A percentile compares a stretch with the other conserved stretches of the same genome.
Evolutionary conservation across 2,329 filamentous ascomycete genomes (phyloP).

Genomic region (Phialophora verrucosa): DNA sequence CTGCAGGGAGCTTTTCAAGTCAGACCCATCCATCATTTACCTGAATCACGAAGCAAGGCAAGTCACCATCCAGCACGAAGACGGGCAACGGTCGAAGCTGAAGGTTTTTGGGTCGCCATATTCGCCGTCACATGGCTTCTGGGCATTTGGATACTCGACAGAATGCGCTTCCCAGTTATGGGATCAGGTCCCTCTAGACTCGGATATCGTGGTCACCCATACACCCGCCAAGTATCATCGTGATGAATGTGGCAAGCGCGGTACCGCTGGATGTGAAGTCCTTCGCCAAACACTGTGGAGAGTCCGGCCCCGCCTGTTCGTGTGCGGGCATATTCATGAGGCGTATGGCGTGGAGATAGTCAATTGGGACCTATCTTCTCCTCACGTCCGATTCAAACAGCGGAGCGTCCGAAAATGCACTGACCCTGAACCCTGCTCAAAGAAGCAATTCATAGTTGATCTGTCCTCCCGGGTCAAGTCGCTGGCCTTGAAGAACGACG

Average conservation of each 20-base stretch:
- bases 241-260: slow-evolving; percentile 47
- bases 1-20: slow-evolving; percentile 52
- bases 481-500: slow-evolving; percentile 27
- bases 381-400: slow-evolving; percentile 43
- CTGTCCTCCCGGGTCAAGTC: slow-evolving; percentile 45
- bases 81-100: slow-evolving; percentile 57
- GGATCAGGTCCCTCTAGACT: slow-evolving; percentile 56
- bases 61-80: slow-evolving; percentile 52
- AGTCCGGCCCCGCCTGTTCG: slow-evolving; percentile 57
- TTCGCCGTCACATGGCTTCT: slow-evolving; percentile 54
- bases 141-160: slow-evolving; percentile 62
- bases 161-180: slow-evolving; percentile 53
- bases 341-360: slow-evolving; percentile 60
- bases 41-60: slow-evolving; percentile 56
- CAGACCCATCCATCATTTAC: slow-evolving; percentile 56
- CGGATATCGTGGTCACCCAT: slow-evolving; percentile 63
- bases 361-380: slow-evolving; percentile 49
- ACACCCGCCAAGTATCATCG: slow-evolving; percentile 59
- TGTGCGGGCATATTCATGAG: slow-evolving; percentile 67
- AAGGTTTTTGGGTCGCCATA: slow-evolving; percentile 66
- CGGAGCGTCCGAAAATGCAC: slow-evolving; percentile 47
- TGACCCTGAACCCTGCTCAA: slow-evolving; percentile 56
- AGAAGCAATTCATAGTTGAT: slow-evolving; percentile 62
- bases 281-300: slow-evolving; percentile 53
- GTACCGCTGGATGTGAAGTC: slow-evolving; percentile 55